Percentiles rank a stretch among this genome's conserved stretches.
These are phyloP conservation scores for Mallotus repandus DNA, from an alignment of 441 rosid species.

Conservation along the genomic window DNA sequence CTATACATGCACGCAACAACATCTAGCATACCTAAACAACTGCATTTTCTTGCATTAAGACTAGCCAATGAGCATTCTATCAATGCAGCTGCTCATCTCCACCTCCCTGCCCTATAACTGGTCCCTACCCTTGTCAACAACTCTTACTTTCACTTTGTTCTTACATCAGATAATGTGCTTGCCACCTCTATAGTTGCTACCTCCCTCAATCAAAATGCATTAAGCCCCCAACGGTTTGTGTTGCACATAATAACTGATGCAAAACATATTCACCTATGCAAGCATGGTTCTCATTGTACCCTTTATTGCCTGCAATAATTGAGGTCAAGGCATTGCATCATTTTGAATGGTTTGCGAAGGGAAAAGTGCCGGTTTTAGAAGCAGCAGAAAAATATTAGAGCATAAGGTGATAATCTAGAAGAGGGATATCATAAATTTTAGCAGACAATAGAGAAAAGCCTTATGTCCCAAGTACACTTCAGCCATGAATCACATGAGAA, in stretches of 20 bases:
- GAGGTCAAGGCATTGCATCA: slow-evolving; percentile 98
- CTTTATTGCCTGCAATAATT: slow-evolving; percentile 69
- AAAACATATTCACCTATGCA: slow-evolving; percentile 97
- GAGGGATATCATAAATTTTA: slow-evolving; percentile 82
- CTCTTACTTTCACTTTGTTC: slow-evolving; percentile 75
- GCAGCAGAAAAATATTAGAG: slow-evolving; percentile 94
- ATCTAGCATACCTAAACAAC: slow-evolving; percentile 95
- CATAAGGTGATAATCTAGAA: slow-evolving; percentile 81
- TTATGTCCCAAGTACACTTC: slow-evolving; percentile 78
- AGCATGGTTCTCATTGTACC: slow-evolving; percentile 96
- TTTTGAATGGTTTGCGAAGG: slow-evolving; percentile 93
- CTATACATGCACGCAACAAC: slow-evolving; percentile 88
- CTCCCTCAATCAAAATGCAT: slow-evolving; percentile 67
- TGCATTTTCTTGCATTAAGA: slow-evolving; percentile 78
- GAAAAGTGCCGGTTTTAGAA: slow-evolving; percentile 89
- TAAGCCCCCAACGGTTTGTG: slow-evolving; percentile 61
- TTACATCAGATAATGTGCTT: slow-evolving; percentile 91
- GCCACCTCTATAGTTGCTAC: slow-evolving; percentile 87
- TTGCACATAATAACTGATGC: slow-evolving; percentile 89
- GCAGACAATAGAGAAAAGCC: slow-evolving; percentile 75
- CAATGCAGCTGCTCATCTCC: slow-evolving; percentile 93
- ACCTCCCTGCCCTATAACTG: slow-evolving; percentile 78
- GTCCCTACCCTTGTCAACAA: slow-evolving; percentile 86
- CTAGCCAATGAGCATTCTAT: slow-evolving; percentile 86
- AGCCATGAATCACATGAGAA: slow-evolving; percentile 90